These are phyloP conservation scores for Fusarium sp. DNA, from an alignment of 2,329 filamentous ascomycete species.

Conservation along the genomic window DNA sequence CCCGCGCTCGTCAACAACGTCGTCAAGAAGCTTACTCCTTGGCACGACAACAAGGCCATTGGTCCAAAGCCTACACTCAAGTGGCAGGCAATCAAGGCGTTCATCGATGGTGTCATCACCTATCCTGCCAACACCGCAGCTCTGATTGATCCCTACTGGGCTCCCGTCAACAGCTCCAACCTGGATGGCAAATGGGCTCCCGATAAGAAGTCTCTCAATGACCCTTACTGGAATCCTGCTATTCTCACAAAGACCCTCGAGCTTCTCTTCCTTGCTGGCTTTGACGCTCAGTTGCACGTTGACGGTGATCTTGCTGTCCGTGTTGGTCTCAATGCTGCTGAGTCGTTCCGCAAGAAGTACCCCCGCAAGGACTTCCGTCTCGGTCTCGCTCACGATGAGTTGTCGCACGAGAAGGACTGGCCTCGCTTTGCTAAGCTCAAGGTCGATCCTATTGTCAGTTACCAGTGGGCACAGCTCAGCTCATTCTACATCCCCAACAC, in stretches of 20 bases:
- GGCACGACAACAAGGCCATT: slow-evolving; percentile 25
- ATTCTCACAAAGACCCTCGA: slow-evolving; percentile 39
- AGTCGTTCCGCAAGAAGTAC: slow-evolving; percentile 34
- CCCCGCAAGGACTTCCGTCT: slow-evolving; percentile 33
- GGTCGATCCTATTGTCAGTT: slow-evolving; percentile 40
- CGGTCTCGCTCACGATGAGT: slow-evolving; percentile 41
- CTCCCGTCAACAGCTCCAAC: slow-evolving; percentile 30
- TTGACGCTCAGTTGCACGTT: slow-evolving; percentile 39
- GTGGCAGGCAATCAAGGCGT: slow-evolving; percentile 44
- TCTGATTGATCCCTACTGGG: slow-evolving; percentile 41
- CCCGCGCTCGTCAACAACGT: slow-evolving; percentile 21
- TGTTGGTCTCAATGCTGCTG: slow-evolving; percentile 36
- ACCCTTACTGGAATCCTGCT: slow-evolving; percentile 40
- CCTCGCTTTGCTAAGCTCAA: slow-evolving; percentile 38
- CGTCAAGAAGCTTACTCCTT: slow-evolving; percentile 1
- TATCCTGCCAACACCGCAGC: slow-evolving; percentile 44
- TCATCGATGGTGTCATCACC: slow-evolving; percentile 42
- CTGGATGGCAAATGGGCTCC: slow-evolving; percentile 30
- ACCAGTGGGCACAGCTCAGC: slow-evolving; percentile 44
- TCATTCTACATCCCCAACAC: slow-evolving; percentile 41
- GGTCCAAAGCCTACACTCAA: slow-evolving; percentile 37
- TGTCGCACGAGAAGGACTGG: slow-evolving; percentile 39
- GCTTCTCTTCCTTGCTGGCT: slow-evolving; percentile 28
- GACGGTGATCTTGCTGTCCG: slow-evolving; percentile 42
- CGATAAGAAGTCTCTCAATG: slow-evolving; percentile 37